Evolutionary conservation across 495 filamentous ascomycete species (phyloP), one percentile per base, ranked within the genome.

Genomic region (Penicillium herquei): DNA sequence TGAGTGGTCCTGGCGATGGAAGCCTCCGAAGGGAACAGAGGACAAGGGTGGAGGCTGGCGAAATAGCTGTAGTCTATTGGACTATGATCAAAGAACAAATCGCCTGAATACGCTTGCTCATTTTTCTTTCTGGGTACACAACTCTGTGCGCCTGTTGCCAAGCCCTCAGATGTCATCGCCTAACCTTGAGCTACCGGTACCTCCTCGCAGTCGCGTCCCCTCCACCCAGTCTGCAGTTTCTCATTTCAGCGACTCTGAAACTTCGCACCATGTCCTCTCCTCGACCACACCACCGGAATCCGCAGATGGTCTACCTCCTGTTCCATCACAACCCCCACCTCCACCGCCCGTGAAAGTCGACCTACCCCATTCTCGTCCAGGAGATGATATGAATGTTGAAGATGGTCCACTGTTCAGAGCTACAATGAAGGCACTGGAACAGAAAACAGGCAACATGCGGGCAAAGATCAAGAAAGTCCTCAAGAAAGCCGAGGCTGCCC

Each of bases 1-100:
- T 67, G 87, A 94, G 32, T 98, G 93, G 90, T 85, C 85, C 16
- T 98, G 94, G 94, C 90, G 83, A 76, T 98, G 94, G 94, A 89
- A 88, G 60, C 91, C 94, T 12, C 94, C 94, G 13, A 96, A 91
- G 76, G 43, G 75, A 18, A 71, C 69, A 32, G 94, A 97, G 63
- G 94, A 97, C 64, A 86, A 84, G 59, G 91, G 87, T 40, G 91
- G 89, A 39, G 94, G 94, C 21, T 98, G 94, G 94, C 88, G 89
- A 63, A 98, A 92, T 62, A 87, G 85, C 64, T 98, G 94, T 79
- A 96, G 91, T 63, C 94, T 98, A 67, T 83, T 96, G 61, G 94
- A 98, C 69, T 98, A 98, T 70, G 91, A 98, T 62, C 89, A 93
- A 66, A 84, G 92, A 55, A 89, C 91, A 14, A 94, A 98, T 70